phyloP scores from a whole-genome alignment of 495 filamentous ascomycete genomes.

The Penicillium robsamsonii region DNA sequence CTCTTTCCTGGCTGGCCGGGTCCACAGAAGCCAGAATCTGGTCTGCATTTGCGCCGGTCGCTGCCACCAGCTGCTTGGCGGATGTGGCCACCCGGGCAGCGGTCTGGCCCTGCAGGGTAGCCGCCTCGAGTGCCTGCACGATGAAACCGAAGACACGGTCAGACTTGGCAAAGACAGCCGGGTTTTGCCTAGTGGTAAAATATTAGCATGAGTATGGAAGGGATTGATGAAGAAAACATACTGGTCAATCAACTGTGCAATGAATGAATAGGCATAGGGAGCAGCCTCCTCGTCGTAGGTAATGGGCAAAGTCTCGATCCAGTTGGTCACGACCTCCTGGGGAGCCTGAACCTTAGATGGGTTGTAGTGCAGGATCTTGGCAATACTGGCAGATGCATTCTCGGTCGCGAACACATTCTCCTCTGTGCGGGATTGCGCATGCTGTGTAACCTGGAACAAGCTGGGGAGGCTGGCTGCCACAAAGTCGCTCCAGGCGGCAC shows the following conservation, averaged over 20 bases:
- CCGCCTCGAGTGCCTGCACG: conserved; percentile 82
- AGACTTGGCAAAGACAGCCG: conserved; percentile 70
- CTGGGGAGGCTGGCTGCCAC: conserved; percentile 72
- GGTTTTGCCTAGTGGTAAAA: conserved; percentile 68
- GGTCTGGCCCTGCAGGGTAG: conserved; percentile 82
- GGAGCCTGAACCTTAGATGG: conserved; percentile 66
- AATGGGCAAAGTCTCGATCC: conserved; percentile 88
- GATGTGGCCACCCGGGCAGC: conserved; percentile 68
- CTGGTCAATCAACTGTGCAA: conserved; percentile 90
- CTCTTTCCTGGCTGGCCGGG: conserved; percentile 72
- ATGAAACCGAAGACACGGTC: conserved; percentile 79
- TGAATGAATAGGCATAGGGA: conserved; percentile 91
- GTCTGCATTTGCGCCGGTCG: conserved; percentile 66
- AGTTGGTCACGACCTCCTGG: conserved; percentile 69
- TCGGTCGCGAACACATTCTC: conserved; percentile 97
- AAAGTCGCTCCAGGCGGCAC: conserved; percentile 78
- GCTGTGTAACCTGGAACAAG: conserved; percentile 78
- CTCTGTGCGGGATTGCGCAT: conserved; percentile 77
- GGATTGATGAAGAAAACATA: conserved; percentile 51
- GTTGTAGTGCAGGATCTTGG: conserved; percentile 93
- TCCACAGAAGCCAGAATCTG: conserved; percentile 67
- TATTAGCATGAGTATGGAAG: conserved; percentile 16
- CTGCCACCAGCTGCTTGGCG: conserved; percentile 68
- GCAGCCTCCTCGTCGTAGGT: conserved; percentile 96
- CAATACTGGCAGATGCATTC: conserved; percentile 95